phyloP scores from a whole-genome alignment of 1,139 yeast genomes.

The Maudiozyma humilis region DNA sequence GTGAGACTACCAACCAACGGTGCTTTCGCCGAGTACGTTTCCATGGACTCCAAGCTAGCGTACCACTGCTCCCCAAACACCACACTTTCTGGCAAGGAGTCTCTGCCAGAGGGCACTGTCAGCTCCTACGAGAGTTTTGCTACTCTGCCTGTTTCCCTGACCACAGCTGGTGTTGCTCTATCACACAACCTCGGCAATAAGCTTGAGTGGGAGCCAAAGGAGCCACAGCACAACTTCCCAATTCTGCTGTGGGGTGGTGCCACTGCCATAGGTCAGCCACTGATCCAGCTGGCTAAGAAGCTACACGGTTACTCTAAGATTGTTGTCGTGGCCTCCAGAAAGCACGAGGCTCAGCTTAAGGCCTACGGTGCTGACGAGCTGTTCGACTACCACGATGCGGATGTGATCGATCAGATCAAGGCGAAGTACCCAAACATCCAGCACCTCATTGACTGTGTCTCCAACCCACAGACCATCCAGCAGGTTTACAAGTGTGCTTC shows the following conservation, averaged over 20 bases:
- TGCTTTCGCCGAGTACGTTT: conserved; percentile 50
- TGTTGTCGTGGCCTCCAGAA: conserved; percentile 41
- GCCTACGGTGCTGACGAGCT: conserved; percentile 49
- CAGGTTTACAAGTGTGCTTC: conserved; percentile 40
- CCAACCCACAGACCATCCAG: conserved; percentile 38
- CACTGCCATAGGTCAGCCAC: conserved; percentile 42
- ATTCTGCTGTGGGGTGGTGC: conserved; percentile 53
- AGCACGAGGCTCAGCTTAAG: conserved; percentile 32
- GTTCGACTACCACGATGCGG: conserved; percentile 52
- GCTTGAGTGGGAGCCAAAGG: conserved; percentile 15
- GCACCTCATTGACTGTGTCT: conserved; percentile 43
- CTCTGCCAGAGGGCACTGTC: conserved; percentile 34
- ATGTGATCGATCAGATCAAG: conserved; percentile 46
- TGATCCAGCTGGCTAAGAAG: conserved; percentile 42
- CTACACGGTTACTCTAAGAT: conserved; percentile 37
- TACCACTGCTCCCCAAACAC: conserved; percentile 27
- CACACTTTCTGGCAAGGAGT: conserved; percentile 8
- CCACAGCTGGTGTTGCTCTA: conserved; percentile 38
- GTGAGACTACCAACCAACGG: conserved; percentile 38
- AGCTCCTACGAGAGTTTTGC: conserved; percentile 54
- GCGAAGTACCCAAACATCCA: conserved; percentile 36
- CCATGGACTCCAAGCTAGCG: conserved; percentile 34
- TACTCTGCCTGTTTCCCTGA: conserved; percentile 43
- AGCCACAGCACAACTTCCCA: conserved; percentile 15
- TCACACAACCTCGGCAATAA: conserved; percentile 17